Percentiles rank a stretch among this genome's conserved stretches.
Conservation (phyloP, 768 basidiomycete genomes). For the Termitomyces sp. region DNA sequence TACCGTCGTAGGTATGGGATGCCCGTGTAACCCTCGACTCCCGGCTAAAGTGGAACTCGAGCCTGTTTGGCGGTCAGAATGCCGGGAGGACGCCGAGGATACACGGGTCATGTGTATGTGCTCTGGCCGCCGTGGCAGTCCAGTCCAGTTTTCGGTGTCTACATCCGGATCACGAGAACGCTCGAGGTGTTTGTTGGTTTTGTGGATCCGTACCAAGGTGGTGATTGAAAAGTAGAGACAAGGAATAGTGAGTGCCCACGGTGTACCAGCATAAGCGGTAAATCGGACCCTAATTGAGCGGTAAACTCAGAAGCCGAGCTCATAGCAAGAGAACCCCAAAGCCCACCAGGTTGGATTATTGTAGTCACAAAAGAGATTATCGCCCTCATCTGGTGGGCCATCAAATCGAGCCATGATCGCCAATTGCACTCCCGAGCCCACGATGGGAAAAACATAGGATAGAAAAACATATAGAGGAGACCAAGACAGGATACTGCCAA, state of each 20-base stretch:
- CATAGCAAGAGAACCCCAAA: neutral
- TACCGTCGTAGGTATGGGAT: constrained; percentile 13
- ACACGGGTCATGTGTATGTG: constrained; percentile 6
- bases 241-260: constrained; percentile 46
- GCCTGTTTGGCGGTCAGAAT: constrained; percentile 17
- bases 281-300: constrained; percentile 47
- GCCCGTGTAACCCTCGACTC: constrained; percentile 13
- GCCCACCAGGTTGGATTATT: constrained; percentile 53
- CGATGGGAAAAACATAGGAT: constrained; percentile 41
- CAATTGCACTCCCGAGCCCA: constrained; percentile 36
- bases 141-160: constrained; percentile 12
- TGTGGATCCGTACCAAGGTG: constrained; percentile 30
- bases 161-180: constrained; percentile 27
- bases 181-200: constrained; percentile 30
- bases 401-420: constrained; percentile 28
- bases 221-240: constrained; percentile 42
- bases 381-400: constrained; percentile 37
- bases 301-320: neutral
- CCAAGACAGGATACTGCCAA: constrained; percentile 44
- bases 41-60: constrained; percentile 14
- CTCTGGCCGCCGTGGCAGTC: constrained; percentile 13
- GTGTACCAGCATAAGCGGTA: constrained; percentile 55
- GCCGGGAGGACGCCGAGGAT: constrained; percentile 7
- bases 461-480: constrained; percentile 26
- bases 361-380: constrained; percentile 57